Evolutionary conservation across 2,329 filamentous ascomycete species (phyloP).

Genomic region (Dothideomycetes sp.): DNA sequence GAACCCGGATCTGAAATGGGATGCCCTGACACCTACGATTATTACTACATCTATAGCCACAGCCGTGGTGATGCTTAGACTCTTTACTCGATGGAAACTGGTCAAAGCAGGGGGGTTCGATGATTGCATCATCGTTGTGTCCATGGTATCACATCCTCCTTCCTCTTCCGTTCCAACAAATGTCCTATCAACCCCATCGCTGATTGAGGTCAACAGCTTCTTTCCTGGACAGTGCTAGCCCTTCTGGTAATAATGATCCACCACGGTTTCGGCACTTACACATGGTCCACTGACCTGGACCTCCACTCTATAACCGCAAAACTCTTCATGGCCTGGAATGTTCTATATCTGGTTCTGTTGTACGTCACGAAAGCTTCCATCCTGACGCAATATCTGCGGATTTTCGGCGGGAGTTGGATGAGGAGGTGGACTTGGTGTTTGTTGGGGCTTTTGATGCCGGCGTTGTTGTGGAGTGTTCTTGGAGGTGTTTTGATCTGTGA

Average conservation of each 20-base stretch:
- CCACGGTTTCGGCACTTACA: constrained; percentile 2
- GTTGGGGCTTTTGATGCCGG: constrained; percentile 22
- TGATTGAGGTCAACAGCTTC: constrained; percentile 15
- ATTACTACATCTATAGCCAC: constrained; percentile 24
- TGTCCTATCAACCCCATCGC: constrained; percentile 1
- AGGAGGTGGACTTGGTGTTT: constrained; percentile 36
- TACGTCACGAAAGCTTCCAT: constrained; percentile 37
- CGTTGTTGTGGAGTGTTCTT: constrained; percentile 26
- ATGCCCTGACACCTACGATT: constrained; percentile 24
- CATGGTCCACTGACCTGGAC: constrained; percentile 7
- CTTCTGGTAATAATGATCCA: constrained; percentile 19
- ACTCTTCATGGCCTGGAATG: constrained; percentile 26
- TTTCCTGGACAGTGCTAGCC: constrained; percentile 24
- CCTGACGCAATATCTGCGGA: constrained; percentile 39
- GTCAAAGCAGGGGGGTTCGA: constrained; percentile 27
- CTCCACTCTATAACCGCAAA: constrained; percentile 18
- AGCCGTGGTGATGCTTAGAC: constrained; percentile 25
- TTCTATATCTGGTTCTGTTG: constrained; percentile 26
- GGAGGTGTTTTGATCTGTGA: constrained; percentile 34
- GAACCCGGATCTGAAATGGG: constrained; percentile 3
- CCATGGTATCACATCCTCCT: constrained; percentile 18
- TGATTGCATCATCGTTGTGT: constrained; percentile 28
- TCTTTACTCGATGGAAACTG: constrained; percentile 27
- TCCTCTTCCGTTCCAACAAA: not conserved
- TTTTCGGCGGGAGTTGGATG: constrained; percentile 35